These are phyloP conservation scores for Penicillium sp. DNA, from an alignment of 2,329 filamentous ascomycete species.

Conservation along the genomic window DNA sequence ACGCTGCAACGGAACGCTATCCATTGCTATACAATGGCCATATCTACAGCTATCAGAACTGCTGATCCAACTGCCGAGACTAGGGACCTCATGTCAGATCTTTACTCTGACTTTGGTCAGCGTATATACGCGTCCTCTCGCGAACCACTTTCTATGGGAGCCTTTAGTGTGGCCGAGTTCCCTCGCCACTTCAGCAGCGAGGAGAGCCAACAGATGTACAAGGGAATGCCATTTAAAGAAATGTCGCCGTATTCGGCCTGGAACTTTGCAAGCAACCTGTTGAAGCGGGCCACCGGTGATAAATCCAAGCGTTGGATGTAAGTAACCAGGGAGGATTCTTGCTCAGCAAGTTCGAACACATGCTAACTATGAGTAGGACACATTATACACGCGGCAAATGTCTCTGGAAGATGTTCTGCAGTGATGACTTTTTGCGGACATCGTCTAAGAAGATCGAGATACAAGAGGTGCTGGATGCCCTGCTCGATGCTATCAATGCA, in stretches of 20 bases:
- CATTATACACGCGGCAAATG: constrained; percentile 72
- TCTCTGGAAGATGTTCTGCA: constrained; percentile 68
- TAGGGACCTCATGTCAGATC: constrained; percentile 60
- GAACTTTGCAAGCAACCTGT: constrained; percentile 64
- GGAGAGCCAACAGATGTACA: constrained; percentile 57
- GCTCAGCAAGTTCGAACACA: background rate
- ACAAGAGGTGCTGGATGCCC: constrained; percentile 57
- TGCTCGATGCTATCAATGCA: constrained; percentile 61
- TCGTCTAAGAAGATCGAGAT: constrained; percentile 36
- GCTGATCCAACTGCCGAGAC: constrained; percentile 58
- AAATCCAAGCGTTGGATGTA: constrained; percentile 65
- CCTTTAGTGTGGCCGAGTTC: constrained; percentile 64
- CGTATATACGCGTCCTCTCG: constrained; percentile 69
- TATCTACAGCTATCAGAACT: constrained; percentile 60
- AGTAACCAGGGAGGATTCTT: constrained; percentile 29
- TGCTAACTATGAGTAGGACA: constrained; percentile 46
- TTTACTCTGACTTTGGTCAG: constrained; percentile 69
- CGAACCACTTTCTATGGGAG: constrained; percentile 67
- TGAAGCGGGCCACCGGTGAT: constrained; percentile 59
- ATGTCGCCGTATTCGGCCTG: constrained; percentile 63
- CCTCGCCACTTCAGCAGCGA: constrained; percentile 62
- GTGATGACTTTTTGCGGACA: constrained; percentile 44
- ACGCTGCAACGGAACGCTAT: constrained; percentile 77
- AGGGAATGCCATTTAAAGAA: constrained; percentile 57
- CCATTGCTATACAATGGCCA: constrained; percentile 75